A percentile compares a stretch with the other conserved stretches of the same genome.
Evolutionary conservation across 2,329 filamentous ascomycete species (phyloP).

Genomic region (Scedosporium boydii): DNA sequence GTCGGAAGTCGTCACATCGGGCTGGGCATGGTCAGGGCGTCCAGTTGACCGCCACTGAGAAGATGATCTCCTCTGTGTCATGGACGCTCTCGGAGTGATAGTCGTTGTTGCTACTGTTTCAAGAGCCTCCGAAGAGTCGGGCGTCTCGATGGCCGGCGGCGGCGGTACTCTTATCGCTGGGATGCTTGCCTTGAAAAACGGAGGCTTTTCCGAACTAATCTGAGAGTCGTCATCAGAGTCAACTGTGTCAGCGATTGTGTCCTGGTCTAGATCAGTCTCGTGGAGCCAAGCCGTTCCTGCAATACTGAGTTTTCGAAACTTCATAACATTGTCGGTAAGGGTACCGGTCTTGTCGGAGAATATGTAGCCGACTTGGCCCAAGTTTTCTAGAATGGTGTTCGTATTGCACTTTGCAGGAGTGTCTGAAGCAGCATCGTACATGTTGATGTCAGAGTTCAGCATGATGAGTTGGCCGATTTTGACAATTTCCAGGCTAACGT

Average conservation of each 20-base stretch:
- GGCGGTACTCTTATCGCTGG: neutral
- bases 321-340: slow-evolving; percentile 90
- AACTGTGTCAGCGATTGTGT: slow-evolving; percentile 13
- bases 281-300: slow-evolving; percentile 86
- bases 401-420: slow-evolving; percentile 86
- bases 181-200: slow-evolving; percentile 11
- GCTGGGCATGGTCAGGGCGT: slow-evolving; percentile 39
- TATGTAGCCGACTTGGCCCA: slow-evolving; percentile 82
- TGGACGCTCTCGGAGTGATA: neutral
- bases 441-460: slow-evolving; percentile 71
- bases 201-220: slow-evolving; percentile 8
- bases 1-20: slow-evolving; percentile 58
- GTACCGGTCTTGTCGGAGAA: slow-evolving; percentile 96
- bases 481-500: slow-evolving; percentile 82
- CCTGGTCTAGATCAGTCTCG: slow-evolving; percentile 54
- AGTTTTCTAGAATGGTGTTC: slow-evolving; percentile 88
- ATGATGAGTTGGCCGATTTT: slow-evolving; percentile 73
- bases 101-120: neutral
- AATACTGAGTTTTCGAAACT: slow-evolving; percentile 85
- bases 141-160: neutral
- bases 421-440: slow-evolving; percentile 79
- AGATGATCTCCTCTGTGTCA: slow-evolving; percentile 24
- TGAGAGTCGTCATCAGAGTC: slow-evolving; percentile 14
- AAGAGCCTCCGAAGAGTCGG: slow-evolving; percentile 5
- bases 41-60: slow-evolving; percentile 40